Conservation (phyloP, 495 filamentous ascomycete genomes). For the Penicillium samsonianum region DNA sequence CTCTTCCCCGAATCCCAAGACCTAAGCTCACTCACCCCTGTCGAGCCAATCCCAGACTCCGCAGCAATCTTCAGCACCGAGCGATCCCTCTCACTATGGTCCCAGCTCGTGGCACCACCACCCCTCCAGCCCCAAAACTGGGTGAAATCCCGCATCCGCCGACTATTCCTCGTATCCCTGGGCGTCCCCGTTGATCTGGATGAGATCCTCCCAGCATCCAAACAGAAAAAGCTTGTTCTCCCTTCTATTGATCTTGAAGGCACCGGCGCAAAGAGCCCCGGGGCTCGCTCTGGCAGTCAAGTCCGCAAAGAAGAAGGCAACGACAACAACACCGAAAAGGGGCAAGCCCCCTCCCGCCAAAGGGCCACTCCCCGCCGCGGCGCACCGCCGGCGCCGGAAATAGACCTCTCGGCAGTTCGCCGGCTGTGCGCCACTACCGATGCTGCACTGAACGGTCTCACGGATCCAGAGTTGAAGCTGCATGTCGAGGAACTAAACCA, state of each 20-base stretch:
- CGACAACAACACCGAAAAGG: conserved; percentile 40
- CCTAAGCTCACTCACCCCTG: conserved; percentile 40
- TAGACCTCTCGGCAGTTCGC: conserved; percentile 77
- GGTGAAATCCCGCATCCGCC: conserved; percentile 94
- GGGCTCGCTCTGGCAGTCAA: conserved; percentile 43
- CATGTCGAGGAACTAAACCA: conserved; percentile 74
- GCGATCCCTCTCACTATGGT: conserved; percentile 87
- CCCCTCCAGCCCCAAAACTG: conserved; percentile 96
- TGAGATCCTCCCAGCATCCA: conserved; percentile 92
- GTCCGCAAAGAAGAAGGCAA: conserved; percentile 51
- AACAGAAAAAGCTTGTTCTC: conserved; percentile 95
- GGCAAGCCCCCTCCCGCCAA: conserved; percentile 45
- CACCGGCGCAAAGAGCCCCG: conserved; percentile 31
- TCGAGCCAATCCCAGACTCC: conserved; percentile 46
- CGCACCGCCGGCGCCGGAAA: conserved; percentile 65
- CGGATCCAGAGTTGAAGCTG: conserved; percentile 67
- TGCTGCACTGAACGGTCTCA: conserved; percentile 74
- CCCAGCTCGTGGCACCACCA: conserved; percentile 91
- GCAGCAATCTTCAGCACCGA: conserved; percentile 56
- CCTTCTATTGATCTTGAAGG: conserved; percentile 71
- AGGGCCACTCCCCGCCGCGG: conserved; percentile 47
- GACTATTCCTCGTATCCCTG: conserved; percentile 92
- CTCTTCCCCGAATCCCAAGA: conserved; percentile 56
- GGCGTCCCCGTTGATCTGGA: conserved; percentile 96
- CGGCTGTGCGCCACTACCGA: conserved; percentile 82